A percentile compares a stretch with the other conserved stretches of the same genome.
phyloP scores from a whole-genome alignment of 169 alveolate species.

The Plasmodium cynomolgi region DNA sequence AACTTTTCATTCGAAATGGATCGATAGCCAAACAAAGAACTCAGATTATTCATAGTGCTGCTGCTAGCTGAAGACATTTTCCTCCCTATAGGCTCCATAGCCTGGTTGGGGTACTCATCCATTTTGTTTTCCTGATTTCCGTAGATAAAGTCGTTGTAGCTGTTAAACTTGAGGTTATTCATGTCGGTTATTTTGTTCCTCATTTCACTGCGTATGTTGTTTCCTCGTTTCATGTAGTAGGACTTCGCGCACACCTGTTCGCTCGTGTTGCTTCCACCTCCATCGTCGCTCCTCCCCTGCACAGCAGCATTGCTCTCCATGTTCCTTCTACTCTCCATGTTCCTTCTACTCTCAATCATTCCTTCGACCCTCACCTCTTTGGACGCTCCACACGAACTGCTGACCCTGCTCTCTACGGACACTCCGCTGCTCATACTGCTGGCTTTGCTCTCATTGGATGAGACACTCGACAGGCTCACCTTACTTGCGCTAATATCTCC shows the following conservation, averaged over 20 bases:
- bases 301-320: background rate
- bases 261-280: background rate
- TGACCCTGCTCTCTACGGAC: background rate
- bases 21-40: background rate
- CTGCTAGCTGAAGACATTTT: constrained; percentile 5
- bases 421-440: background rate
- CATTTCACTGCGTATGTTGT: constrained; percentile 10
- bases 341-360: background rate
- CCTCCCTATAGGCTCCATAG: constrained; percentile 3
- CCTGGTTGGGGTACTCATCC: background rate
- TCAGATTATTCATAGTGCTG: background rate
- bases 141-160: constrained; percentile 23
- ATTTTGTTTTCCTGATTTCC: background rate
- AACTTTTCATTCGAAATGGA: background rate
- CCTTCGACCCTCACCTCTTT: background rate
- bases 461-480: background rate
- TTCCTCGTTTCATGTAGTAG: background rate
- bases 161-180: background rate
- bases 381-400: background rate
- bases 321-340: background rate
- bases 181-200: background rate
- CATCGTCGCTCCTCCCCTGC: background rate
- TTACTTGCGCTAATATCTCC: background rate
- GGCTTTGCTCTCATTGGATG: background rate
- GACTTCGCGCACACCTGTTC: constrained; percentile 1